Percentiles rank a stretch among this genome's conserved stretches.
Evolutionary conservation across 2,329 filamentous ascomycete genomes (phyloP).

Genomic region (Cercospora sp.): DNA sequence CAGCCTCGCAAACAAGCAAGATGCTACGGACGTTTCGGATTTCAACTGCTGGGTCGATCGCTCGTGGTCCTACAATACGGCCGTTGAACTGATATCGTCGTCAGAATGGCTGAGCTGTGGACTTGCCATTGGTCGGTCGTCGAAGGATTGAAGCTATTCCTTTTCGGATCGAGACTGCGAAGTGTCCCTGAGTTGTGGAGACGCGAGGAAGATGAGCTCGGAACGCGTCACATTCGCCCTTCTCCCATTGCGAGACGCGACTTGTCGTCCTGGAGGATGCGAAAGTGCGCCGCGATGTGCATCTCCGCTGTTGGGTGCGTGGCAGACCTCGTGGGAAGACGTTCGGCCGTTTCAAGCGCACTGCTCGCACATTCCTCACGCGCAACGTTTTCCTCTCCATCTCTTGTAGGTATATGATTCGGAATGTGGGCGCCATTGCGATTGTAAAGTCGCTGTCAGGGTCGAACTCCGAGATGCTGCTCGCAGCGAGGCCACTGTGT

Average conservation of each 20-base stretch:
- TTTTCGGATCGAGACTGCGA: slow-evolving; percentile 7
- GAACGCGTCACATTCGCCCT: neutral
- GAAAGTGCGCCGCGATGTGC: neutral
- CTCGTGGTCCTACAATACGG: neutral
- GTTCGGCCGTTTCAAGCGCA: neutral
- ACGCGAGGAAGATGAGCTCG: neutral
- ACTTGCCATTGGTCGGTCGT: neutral
- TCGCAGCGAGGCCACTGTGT: neutral
- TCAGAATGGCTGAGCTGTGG: slow-evolving; percentile 2
- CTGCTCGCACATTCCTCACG: neutral
- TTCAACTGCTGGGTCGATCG: neutral
- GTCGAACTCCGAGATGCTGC: neutral
- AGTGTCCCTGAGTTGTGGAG: neutral
- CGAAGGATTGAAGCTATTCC: slow-evolving; percentile 1
- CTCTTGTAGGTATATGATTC: neutral
- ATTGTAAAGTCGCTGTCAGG: neutral
- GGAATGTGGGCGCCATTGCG: neutral
- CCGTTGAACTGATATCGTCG: neutral
- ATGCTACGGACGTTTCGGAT: neutral
- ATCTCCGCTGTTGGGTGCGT: neutral
- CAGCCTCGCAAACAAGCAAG: neutral
- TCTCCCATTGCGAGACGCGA: neutral
- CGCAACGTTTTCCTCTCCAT: neutral
- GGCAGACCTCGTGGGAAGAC: neutral
- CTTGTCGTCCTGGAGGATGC: neutral